phyloP scores from a whole-genome alignment of 2,329 filamentous ascomycete species.

The Botrytis elliptica region DNA sequence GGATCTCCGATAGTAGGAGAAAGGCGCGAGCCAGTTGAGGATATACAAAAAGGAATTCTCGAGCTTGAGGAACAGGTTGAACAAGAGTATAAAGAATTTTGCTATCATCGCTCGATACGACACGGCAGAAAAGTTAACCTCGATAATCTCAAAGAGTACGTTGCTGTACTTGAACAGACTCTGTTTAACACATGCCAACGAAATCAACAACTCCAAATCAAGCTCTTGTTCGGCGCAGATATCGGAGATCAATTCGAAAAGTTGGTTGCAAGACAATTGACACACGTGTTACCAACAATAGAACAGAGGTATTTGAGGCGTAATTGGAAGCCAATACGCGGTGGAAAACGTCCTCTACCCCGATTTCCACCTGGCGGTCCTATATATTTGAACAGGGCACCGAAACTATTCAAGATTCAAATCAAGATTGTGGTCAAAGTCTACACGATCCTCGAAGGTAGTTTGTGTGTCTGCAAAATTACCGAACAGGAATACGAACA shows the following conservation, averaged over 20 bases:
- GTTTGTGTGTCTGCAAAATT: not conserved
- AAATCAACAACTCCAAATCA: not conserved
- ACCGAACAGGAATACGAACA: no score
- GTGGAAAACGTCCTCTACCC: not conserved
- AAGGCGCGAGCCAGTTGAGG: not conserved
- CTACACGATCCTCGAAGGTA: not conserved
- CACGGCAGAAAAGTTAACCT: not conserved
- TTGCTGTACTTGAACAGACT: not conserved
- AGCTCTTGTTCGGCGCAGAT: not conserved
- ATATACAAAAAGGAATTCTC: not conserved
- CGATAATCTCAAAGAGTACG: no score
- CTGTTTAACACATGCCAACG: no score
- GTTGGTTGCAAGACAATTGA: not conserved
- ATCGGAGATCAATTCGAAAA: not conserved
- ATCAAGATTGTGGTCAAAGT: not conserved
- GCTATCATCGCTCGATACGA: no score
- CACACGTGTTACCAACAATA: no score
- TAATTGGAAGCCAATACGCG: no score
- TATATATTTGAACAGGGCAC: not conserved
- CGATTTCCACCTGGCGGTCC: not conserved
- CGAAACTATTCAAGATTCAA: not conserved
- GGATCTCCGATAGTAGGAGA: not conserved
- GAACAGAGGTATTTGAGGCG: not conserved
- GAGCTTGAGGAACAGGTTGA: not conserved
- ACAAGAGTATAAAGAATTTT: not conserved